Evolutionary conservation across 495 filamentous ascomycete species (phyloP), one percentile per base, ranked within the genome.

Genomic region (Hyaloscypha bicolor): DNA sequence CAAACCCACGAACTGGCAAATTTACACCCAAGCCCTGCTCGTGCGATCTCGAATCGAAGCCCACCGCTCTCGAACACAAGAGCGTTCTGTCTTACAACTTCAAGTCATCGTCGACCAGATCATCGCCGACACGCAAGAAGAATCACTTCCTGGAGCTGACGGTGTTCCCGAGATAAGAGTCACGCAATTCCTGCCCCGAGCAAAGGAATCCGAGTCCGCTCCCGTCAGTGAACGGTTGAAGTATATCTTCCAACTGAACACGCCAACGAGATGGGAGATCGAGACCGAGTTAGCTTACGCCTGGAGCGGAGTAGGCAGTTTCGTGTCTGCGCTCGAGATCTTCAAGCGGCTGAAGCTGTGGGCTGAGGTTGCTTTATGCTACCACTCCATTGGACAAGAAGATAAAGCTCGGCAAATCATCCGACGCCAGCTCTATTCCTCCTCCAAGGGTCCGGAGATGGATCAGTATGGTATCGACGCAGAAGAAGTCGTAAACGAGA

Each of bases 61-160:
- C 0, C 91, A 93, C 74, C 85, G 84, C 64, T 91, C 93, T 35
- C 83, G 95, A 55, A 98, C 95, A 0, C 82, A 93, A 6, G 96
- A 99, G 74, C 81, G 95, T 64, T 88, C 93, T 9, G 87, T 99
- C 3, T 80, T 99, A 6, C 95, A 99, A 78, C 87, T 99, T 73
- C 95, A 99, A 79, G 94, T 93, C 2, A 85, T 99, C 14, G 94
- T 97, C 35, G 95, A 99, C 67, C 95, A 99, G 71, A 90, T 99
- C 62, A 88, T 99, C 64, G 92, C 92, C 0, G 94, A 97, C 60
- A 98, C 94, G 16, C 64, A 73, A 19, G 73, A 78, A 39, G 71
- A 71, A 0, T 42, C 64, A 1, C 31, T 48, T 0, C 42, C 59
- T 4, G 52, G 16, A 8, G 6, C 53, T 19, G 64, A 65, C 58